phyloP scores from a whole-genome alignment of 257 asterid genomes.

The Rubia yunnanensis region DNA sequence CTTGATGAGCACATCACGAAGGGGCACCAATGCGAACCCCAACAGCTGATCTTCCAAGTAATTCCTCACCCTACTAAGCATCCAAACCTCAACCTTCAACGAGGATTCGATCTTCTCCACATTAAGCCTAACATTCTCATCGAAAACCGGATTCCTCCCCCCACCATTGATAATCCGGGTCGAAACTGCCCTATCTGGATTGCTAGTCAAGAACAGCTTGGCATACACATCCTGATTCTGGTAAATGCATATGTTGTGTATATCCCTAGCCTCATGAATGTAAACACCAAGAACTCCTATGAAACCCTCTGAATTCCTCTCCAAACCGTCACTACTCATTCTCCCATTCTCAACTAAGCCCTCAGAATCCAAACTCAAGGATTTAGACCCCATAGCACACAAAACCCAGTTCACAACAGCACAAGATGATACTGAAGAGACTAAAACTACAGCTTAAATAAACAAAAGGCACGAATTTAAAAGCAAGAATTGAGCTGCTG shows the following conservation, averaged over 20 bases:
- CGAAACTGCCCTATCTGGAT: slow-evolving; percentile 56
- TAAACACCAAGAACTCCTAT: slow-evolving; percentile 64
- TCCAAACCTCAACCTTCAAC: slow-evolving; percentile 80
- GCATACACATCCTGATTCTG: slow-evolving; percentile 90
- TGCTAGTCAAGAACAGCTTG: slow-evolving; percentile 58
- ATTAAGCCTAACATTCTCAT: slow-evolving; percentile 46
- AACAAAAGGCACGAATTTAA: too few relatives aligned
- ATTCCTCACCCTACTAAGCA: slow-evolving; percentile 84
- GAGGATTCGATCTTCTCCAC: slow-evolving; percentile 47
- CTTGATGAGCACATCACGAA: slow-evolving; percentile 38
- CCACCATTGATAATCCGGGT: slow-evolving; percentile 81
- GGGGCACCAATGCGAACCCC: slow-evolving; percentile 60
- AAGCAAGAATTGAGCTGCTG: background rate
- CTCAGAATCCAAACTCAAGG: background rate
- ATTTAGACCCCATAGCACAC: background rate
- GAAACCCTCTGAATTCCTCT: slow-evolving; percentile 22
- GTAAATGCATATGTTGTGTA: slow-evolving; percentile 87
- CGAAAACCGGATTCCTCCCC: slow-evolving; percentile 75
- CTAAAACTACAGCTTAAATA: background rate
- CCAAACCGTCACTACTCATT: background rate
- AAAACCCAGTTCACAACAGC: background rate
- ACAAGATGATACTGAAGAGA: background rate
- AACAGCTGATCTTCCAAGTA: slow-evolving; percentile 81
- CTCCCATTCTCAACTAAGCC: background rate
- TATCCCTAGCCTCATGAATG: slow-evolving; percentile 73